Percentiles rank a stretch among this genome's conserved stretches.
Evolutionary conservation across 73 alveolate genomes (phyloP).

Genomic region (Paramecium primaurelia): DNA sequence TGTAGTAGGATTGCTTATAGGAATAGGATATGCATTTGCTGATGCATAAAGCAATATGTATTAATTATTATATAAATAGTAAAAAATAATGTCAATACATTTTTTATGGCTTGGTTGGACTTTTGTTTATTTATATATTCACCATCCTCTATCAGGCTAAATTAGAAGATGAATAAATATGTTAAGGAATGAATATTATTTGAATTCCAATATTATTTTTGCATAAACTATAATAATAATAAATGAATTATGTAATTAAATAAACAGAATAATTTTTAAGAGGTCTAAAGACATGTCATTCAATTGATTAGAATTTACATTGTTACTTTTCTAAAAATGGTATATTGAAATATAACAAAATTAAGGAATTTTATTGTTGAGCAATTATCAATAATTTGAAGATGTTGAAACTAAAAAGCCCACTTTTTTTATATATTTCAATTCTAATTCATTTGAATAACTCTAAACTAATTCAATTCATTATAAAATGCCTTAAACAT

Average conservation of each 20-base stretch:
- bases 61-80: neutral
- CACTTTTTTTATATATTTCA: neutral
- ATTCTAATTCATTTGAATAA: neutral
- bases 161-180: conserved; percentile 2
- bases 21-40: conserved; percentile 15
- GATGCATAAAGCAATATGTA: neutral
- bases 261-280: conserved; percentile 6
- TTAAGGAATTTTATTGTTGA: neutral
- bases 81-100: neutral
- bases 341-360: neutral
- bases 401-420: neutral
- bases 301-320: neutral
- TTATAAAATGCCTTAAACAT: neutral
- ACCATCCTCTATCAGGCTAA: neutral
- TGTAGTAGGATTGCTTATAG: neutral
- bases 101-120: neutral
- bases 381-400: neutral
- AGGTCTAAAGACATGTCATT: neutral
- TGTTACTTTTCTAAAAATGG: neutral
- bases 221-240: neutral
- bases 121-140: neutral
- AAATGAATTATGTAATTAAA: neutral
- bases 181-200: conserved; percentile 32
- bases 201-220: neutral
- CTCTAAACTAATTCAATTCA: neutral